Evolutionary conservation across 495 filamentous ascomycete species (phyloP), one percentile per base, ranked within the genome.

Genomic region (Hyphodiscus hymeniophilus): DNA sequence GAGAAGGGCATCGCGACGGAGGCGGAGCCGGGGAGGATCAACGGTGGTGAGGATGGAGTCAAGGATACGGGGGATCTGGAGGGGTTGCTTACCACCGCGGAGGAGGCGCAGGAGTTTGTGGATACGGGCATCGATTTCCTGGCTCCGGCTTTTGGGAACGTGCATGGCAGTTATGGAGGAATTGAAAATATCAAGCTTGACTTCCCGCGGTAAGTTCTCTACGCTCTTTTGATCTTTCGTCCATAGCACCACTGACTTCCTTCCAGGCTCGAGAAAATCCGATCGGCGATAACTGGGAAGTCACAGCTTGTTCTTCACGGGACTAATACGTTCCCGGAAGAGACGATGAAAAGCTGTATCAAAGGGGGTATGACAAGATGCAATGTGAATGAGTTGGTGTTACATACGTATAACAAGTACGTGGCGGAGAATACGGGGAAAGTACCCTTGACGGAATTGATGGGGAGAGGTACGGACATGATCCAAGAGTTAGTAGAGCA

Each of bases 351-450:
- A 40, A 70, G 74, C 58, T 87, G 82, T 58, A 85, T 92, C 59
- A 72, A 69, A 31, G 74, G 69, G 43, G 85, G 86, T 2, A 80
- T 90, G 44, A 75, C 75, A 33, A 88, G 90, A 69, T 69, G 86
- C 50, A 92, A 92, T 67, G 83, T 90, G 49, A 90, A 92, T 62
- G 84, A 87, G 66, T 78, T 84, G 38, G 73, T 92, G 71, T 87
- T 89, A 62, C 75, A 77, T 56, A 74, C 76, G 60, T 89, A 82
- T 60, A 71, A 76, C 34, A 63, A 70, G 51, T 76, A 82, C 34
- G 75, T 79, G 72, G 65, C 72, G 52, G 81, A 86, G 69, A 81
- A 79, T 70, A 72, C 72, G 8, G 81, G 77, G 1, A 80, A 82
- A 67, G 49, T 65, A 55, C 76, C 80, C 7, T 61, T 89, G 62